Conservation (phyloP, 2,329 filamentous ascomycete genomes). For the Botryotinia calthae region DNA sequence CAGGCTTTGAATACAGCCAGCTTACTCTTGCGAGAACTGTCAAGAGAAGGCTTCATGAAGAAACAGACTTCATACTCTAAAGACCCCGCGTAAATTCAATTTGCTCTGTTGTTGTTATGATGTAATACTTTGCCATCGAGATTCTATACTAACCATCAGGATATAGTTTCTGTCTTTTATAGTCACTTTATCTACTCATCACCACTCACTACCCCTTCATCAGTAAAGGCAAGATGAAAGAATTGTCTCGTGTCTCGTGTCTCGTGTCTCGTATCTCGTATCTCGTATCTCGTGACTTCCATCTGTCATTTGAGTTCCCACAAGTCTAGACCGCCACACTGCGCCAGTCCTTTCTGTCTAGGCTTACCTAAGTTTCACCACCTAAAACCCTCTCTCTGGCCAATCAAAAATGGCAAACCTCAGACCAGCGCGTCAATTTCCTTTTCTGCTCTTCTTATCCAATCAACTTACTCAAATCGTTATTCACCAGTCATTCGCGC, state of each 20-base stretch:
- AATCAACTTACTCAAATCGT: constrained; percentile 16
- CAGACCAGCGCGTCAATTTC: constrained; percentile 17
- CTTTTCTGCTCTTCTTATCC: neutral
- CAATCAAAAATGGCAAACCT: neutral
- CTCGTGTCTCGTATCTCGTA: constrained; percentile 1
- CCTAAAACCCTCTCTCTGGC: neutral
- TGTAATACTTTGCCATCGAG: neutral
- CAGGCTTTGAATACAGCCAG: neutral
- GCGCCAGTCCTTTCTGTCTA: neutral
- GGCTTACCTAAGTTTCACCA: neutral
- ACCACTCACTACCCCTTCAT: neutral
- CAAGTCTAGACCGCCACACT: neutral
- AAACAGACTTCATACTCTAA: neutral
- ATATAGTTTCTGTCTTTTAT: neutral
- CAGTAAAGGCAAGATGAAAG: neutral
- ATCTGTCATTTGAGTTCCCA: neutral
- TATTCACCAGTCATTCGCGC: constrained; percentile 6
- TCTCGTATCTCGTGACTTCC: constrained; percentile 10
- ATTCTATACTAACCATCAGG: neutral
- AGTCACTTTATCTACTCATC: neutral
- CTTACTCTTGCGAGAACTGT: neutral
- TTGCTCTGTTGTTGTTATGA: neutral
- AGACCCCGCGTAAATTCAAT: neutral
- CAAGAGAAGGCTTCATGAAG: neutral
- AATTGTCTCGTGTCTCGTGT: neutral